Conservation (phyloP, 768 basidiomycete genomes). For the Tulasnella sp. region DNA sequence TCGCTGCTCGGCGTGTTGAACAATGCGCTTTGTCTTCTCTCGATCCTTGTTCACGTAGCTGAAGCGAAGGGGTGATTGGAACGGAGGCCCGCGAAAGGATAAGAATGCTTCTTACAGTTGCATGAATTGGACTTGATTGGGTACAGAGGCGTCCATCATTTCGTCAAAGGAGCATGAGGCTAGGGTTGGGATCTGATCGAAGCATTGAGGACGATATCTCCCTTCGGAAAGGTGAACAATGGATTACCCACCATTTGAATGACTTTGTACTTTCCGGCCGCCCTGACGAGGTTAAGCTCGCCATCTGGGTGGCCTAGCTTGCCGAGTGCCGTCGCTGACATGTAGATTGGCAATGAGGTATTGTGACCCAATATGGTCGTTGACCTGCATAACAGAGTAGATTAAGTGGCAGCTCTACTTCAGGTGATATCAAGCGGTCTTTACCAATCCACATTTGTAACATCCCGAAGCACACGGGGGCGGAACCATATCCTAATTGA, state of each 20-base stretch:
- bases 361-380: constrained; percentile 69
- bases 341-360: constrained; percentile 69
- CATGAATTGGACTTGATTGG: constrained; percentile 72
- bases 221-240: background rate
- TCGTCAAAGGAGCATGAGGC: constrained; percentile 96
- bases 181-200: constrained; percentile 75
- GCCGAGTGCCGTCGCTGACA: constrained; percentile 79
- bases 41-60: constrained; percentile 91
- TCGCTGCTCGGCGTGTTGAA: constrained; percentile 80
- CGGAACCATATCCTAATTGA: constrained; percentile 69
- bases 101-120: constrained; percentile 47
- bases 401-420: background rate
- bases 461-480: constrained; percentile 74
- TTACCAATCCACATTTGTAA: constrained; percentile 67
- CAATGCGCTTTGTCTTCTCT: constrained; percentile 69
- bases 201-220: background rate
- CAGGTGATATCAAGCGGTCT: background rate
- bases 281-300: constrained; percentile 80
- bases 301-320: constrained; percentile 96
- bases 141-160: constrained; percentile 72
- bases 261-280: constrained; percentile 66
- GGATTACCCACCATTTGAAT: constrained; percentile 52
- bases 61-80: background rate
- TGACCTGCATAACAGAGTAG: constrained; percentile 28
- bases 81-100: background rate